Evolutionary conservation across 2,329 filamentous ascomycete species (phyloP).

Genomic region (Trichoderma sp.): DNA sequence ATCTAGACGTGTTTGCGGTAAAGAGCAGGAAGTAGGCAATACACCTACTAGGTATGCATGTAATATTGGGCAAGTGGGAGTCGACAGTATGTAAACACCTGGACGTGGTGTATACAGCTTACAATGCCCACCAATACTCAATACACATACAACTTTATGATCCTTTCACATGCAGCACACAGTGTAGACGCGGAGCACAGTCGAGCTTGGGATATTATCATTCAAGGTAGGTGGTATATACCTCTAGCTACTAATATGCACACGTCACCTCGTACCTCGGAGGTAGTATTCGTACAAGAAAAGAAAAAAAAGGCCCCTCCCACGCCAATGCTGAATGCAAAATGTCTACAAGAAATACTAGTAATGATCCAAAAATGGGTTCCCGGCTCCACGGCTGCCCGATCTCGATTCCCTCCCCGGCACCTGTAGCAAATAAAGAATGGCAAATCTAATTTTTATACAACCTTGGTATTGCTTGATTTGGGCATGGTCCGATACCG

Average conservation of each 20-base stretch:
- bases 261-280: not conserved
- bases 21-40: not conserved
- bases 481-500: constrained; percentile 29
- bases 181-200: not conserved
- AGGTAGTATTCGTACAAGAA: not conserved
- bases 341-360: not conserved
- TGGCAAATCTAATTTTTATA: not conserved
- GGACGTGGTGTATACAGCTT: not conserved
- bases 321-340: constrained; percentile 24
- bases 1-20: not conserved
- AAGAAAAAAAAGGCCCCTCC: not conserved
- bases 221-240: not conserved
- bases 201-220: not conserved
- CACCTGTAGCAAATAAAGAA: not conserved
- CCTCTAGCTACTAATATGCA: not conserved
- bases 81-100: not conserved
- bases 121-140: not conserved
- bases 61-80: not conserved
- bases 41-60: not conserved
- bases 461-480: not conserved
- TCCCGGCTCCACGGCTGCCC: not conserved
- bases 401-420: not conserved
- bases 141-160: not conserved
- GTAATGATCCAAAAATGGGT: not conserved
- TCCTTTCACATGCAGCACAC: not conserved